A percentile compares a stretch with the other conserved stretches of the same genome.
Conservation (phyloP, 2,329 filamentous ascomycete genomes). For the Epichloe coenophiala region DNA sequence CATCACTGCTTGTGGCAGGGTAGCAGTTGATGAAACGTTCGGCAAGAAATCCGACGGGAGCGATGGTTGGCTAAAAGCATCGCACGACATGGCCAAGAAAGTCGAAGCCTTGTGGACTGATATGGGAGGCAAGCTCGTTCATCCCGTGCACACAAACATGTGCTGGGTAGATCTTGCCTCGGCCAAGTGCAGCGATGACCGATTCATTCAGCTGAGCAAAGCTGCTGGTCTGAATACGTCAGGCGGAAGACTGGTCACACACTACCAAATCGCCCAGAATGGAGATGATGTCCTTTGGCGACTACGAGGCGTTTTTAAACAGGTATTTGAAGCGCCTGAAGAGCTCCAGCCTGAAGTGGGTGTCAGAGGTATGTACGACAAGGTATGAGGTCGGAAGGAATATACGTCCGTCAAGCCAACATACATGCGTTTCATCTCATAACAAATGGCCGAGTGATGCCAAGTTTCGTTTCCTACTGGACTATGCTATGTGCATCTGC, state of each 20-base stretch:
- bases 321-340: slow-evolving; percentile 14
- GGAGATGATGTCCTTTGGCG: slow-evolving; percentile 44
- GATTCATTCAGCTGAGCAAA: slow-evolving; percentile 25
- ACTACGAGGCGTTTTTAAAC: slow-evolving; percentile 40
- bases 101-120: slow-evolving; percentile 58
- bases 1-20: slow-evolving; percentile 55
- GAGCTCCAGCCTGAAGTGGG: not conserved
- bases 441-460: too few species aligned
- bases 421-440: too few species aligned
- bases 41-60: slow-evolving; percentile 21
- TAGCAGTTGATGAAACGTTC: slow-evolving; percentile 45
- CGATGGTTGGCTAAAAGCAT: slow-evolving; percentile 44
- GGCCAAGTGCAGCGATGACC: slow-evolving; percentile 30
- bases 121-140: slow-evolving; percentile 52
- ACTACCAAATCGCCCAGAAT: slow-evolving; percentile 49
- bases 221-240: slow-evolving; percentile 29
- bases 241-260: slow-evolving; percentile 31
- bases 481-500: too few species aligned
- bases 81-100: slow-evolving; percentile 49
- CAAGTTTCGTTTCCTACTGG: too few species aligned
- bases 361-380: slow-evolving; percentile 2
- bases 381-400: not conserved
- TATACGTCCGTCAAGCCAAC: not conserved
- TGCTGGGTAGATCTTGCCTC: slow-evolving; percentile 65
- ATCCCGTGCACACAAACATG: slow-evolving; percentile 83